Base-by-base conservation (phyloP, 2,329 filamentous ascomycete species). In the Fusarium equiseti region DNA sequence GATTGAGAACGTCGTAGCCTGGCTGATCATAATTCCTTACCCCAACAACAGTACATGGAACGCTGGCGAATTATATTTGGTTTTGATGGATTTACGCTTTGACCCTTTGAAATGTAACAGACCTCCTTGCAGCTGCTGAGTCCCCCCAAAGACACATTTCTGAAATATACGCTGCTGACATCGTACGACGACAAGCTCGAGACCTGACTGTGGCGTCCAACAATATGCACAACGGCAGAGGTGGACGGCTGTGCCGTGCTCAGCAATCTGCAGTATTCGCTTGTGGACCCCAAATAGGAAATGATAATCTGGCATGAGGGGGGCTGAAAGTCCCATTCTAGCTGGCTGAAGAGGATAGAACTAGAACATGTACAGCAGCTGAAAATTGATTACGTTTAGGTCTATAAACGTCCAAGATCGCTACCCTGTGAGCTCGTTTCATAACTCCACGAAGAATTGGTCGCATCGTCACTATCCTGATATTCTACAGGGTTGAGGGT, bases 161-260 rank as follows among this genome's bases (percentile, higher is more conserved):
- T n/a, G n/a, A n/a, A n/a, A n/a, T n/a, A n/a, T 13, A 22, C 12
- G 20, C 43, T 45, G 22, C 9, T 26, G 22, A 26, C 8, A 45
- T 45, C 22, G 43, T 45, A 45, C 4, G 20, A 45, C 15, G 1
- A 18, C 18, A 26, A 12, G 22, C 15, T 45, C 22, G 1, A 45
- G 43, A 5, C 43, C 43, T 6, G 0, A 6, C 0, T 13, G 22
- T 44, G 42, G 42, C n/a, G n/a, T 22, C 20, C 1, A 13, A 20
- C 22, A 22, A 15, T 43, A 22, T 38, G 35, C 20, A 8, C 5
- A 35, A 35, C 9, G 32, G 8, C 5, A 35, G 2, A 35, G 8
- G 16, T 6, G 9, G 16, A 6, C 5, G 8, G 8, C 16, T 35
- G 1, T 0, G 32, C 16, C 2, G 1, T 6, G 2, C 5, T 18